phyloP scores from a whole-genome alignment of 2,329 filamentous ascomycete species.

The Pestalotiopsis sp. region DNA sequence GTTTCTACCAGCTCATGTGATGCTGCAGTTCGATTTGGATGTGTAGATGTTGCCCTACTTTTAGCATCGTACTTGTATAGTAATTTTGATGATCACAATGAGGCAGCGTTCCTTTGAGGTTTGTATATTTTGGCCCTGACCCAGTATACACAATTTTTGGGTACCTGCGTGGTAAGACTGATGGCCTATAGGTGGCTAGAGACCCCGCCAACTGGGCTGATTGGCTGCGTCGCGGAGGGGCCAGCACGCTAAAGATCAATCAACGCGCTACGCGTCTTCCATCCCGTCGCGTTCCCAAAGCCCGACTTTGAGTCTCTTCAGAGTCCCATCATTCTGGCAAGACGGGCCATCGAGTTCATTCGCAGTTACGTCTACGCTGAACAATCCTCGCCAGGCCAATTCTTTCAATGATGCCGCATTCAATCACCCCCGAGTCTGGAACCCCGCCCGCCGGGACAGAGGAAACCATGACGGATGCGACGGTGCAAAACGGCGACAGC shows the following conservation, averaged over 20 bases:
- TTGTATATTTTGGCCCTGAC: no score
- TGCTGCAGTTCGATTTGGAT: no score
- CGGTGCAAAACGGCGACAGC: constrained; percentile 30
- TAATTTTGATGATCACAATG: no score
- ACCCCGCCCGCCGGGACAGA: constrained; percentile 33
- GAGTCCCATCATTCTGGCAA: not conserved
- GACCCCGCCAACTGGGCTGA: no score
- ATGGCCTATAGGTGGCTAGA: not conserved
- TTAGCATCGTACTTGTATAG: no score
- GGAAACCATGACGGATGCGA: constrained; percentile 37
- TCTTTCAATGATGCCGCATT: constrained; percentile 47
- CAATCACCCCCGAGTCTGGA: constrained; percentile 35
- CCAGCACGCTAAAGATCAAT: not conserved
- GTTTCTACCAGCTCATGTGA: no score
- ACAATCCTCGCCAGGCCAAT: not conserved
- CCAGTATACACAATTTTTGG: no score
- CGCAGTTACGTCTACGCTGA: not conserved
- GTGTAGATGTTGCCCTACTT: no score
- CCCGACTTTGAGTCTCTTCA: not conserved
- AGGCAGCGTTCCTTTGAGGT: no score
- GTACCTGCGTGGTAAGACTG: not conserved
- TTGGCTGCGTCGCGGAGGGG: not conserved
- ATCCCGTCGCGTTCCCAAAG: not conserved
- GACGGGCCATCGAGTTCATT: not conserved
- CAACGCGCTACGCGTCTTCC: not conserved